These are phyloP conservation scores for Claviceps paspali DNA, from an alignment of 2,329 filamentous ascomycete genomes.

Conservation along the genomic window DNA sequence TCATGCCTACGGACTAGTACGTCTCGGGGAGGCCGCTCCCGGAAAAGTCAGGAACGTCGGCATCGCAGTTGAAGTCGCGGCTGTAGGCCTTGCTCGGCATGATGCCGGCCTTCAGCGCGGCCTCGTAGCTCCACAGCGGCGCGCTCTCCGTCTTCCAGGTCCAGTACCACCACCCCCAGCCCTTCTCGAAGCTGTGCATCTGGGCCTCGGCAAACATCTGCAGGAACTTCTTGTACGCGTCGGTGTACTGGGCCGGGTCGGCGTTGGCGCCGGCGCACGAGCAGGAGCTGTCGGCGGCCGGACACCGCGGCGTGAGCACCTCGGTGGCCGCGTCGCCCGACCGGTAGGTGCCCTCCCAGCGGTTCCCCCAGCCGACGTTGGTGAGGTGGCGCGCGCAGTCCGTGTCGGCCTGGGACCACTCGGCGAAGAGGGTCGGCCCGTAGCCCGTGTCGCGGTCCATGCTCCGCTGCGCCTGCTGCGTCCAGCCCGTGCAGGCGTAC, in stretches of 20 bases:
- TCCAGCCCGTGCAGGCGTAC: slow-evolving; percentile 82
- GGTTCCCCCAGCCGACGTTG: slow-evolving; percentile 73
- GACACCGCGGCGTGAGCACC: slow-evolving; percentile 60
- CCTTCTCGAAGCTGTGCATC: slow-evolving; percentile 85
- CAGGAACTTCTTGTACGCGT: slow-evolving; percentile 70
- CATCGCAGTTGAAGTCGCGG: slow-evolving; percentile 52
- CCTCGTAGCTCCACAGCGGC: slow-evolving; percentile 84
- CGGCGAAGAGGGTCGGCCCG: slow-evolving; percentile 85
- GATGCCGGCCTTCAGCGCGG: slow-evolving; percentile 61
- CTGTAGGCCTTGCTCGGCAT: slow-evolving; percentile 62
- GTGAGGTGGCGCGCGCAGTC: slow-evolving; percentile 82
- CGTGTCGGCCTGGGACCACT: slow-evolving; percentile 96
- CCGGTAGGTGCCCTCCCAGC: slow-evolving; percentile 80
- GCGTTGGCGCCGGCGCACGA: slow-evolving; percentile 65
- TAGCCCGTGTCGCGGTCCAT: slow-evolving; percentile 66
- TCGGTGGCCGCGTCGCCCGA: slow-evolving; percentile 46
- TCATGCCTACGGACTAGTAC: too few relatives aligned
- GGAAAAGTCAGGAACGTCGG: slow-evolving; percentile 37
- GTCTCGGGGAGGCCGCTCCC: slow-evolving; percentile 31
- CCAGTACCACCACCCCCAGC: slow-evolving; percentile 99
- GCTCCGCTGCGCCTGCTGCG: slow-evolving; percentile 56
- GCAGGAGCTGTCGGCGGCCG: slow-evolving; percentile 49
- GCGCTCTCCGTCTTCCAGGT: slow-evolving; percentile 86
- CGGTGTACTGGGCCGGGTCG: slow-evolving; percentile 49
- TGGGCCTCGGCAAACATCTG: slow-evolving; percentile 87